Evolutionary conservation across 306 rosid genomes (phyloP).

Genomic region (Rosa persica): DNA sequence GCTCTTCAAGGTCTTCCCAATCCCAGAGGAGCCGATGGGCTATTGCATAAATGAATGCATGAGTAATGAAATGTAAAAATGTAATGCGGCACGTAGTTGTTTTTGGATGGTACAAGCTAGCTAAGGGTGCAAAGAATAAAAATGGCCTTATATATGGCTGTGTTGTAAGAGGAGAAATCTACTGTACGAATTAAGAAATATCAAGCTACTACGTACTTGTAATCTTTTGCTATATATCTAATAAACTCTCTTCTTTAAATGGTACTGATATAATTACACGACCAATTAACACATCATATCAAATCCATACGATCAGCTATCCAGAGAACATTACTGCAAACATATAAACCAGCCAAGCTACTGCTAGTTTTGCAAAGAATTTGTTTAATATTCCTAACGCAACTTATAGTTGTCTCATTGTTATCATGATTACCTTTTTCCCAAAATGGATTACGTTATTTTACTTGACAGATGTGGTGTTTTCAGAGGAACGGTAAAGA

Average conservation of each 20-base stretch:
- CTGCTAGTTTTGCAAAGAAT: no score
- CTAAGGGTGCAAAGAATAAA: background rate
- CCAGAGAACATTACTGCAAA: no score
- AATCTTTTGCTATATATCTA: background rate
- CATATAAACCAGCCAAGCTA: no score
- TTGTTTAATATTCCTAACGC: no score
- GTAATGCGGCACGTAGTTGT: background rate
- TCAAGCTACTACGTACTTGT: background rate
- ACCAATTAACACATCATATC: background rate
- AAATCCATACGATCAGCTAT: background rate
- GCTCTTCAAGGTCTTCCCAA: conserved; percentile 18
- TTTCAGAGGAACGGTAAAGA: no score
- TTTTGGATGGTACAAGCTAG: background rate
- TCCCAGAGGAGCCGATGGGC: background rate
- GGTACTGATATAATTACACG: background rate
- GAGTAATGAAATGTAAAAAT: background rate
- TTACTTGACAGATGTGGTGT: no score
- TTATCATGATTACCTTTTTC: no score
- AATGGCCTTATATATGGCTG: background rate
- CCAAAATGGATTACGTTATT: no score
- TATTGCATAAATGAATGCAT: background rate
- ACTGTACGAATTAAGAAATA: background rate
- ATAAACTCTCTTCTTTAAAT: background rate
- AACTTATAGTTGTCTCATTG: no score
- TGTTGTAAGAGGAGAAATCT: background rate